Base-by-base conservation (phyloP, 192 early-diverging fungal species). In the Haplosporangium gracile region DNA sequence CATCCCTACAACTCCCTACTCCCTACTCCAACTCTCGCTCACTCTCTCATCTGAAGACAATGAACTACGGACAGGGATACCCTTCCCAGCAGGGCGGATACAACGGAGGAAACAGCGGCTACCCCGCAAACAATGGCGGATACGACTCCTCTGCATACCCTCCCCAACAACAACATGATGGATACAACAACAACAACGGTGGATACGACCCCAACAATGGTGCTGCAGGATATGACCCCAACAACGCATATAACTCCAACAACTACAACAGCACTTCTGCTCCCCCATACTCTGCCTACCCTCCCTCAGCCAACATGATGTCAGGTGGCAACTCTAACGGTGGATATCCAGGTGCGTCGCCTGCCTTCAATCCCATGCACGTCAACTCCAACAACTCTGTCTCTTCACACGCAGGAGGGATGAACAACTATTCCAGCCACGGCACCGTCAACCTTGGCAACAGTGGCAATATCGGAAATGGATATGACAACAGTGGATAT, bases 21-120 rank as follows among this genome's bases (percentile, higher is more conserved):
- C 43, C 43, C 10, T 45, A 8, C 49, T 51, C 36, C 51, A n/a
- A 55, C 51, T 36, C 57, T 42, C 70, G 1, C 20, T 18, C 49
- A 6, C 26, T 26, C 68, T 29, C 77, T 45, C 49, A 26, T 70
- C 47, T 70, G 16, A 2, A 8, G 32, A 18, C 36, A 47, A 82
- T 82, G 80, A 82, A 60, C 74, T 72, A 76, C 68, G 74, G 74
- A 55, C 80, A 82, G 55, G 63, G 75, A 38, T 51, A 57, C 60
- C 55, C 55, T 26, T 2, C 60, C 60, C n/a, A 65, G 26, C 60
- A 65, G 60, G 70, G 70, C 70, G 71, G 71, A 38, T 80, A 80
- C 57, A 71, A 57, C 7, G 68, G 74, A 18, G 47, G 38, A 22
- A 55, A 22, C 63, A 51, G 49, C 18, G 49, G 60, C 60, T 65